Evolutionary conservation across 139 green algal genomes (phyloP).

Genomic region (Diplosphaera chodatii): DNA sequence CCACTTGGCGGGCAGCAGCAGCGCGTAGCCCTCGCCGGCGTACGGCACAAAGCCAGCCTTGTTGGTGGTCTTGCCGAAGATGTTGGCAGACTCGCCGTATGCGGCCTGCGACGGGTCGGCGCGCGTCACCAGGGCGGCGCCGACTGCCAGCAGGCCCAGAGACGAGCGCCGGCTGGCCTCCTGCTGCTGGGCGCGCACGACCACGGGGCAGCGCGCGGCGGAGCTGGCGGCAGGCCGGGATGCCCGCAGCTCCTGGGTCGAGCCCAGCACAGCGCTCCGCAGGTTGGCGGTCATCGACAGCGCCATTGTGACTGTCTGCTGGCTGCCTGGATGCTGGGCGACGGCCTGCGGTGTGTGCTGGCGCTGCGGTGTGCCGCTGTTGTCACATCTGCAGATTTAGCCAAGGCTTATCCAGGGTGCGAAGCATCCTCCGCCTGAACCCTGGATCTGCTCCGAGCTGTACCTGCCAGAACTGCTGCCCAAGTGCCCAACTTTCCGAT

Average conservation of each 20-base stretch:
- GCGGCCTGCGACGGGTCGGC: conserved; percentile 57
- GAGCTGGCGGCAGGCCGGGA: conserved; percentile 3
- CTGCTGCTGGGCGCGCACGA: conserved; percentile 49
- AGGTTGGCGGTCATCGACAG: conserved; percentile 7
- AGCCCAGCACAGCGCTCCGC: conserved; percentile 2
- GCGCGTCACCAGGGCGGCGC: conserved; percentile 44
- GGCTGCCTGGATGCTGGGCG: too few relatives aligned
- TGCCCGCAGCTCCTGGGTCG: conserved; percentile 4
- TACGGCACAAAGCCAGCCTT: conserved; percentile 85
- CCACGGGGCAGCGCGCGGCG: conserved; percentile 33
- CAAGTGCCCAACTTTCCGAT: too few relatives aligned
- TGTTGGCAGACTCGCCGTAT: conserved; percentile 84
- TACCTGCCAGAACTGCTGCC: too few relatives aligned
- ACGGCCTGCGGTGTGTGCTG: too few relatives aligned
- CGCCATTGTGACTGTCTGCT: not conserved
- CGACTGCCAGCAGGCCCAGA: conserved; percentile 58
- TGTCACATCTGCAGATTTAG: too few relatives aligned
- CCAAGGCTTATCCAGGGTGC: too few relatives aligned
- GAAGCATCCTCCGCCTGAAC: too few relatives aligned
- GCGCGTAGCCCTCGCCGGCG: conserved; percentile 82
- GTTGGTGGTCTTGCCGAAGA: conserved; percentile 86
- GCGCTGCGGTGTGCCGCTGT: too few relatives aligned
- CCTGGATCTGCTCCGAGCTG: too few relatives aligned
- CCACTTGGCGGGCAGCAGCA: conserved; percentile 93
- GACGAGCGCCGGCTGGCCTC: conserved; percentile 57